Percentiles rank a stretch among this genome's conserved stretches.
Evolutionary conservation across 768 basidiomycete genomes (phyloP).

Genomic region (Naganishia kalamii): DNA sequence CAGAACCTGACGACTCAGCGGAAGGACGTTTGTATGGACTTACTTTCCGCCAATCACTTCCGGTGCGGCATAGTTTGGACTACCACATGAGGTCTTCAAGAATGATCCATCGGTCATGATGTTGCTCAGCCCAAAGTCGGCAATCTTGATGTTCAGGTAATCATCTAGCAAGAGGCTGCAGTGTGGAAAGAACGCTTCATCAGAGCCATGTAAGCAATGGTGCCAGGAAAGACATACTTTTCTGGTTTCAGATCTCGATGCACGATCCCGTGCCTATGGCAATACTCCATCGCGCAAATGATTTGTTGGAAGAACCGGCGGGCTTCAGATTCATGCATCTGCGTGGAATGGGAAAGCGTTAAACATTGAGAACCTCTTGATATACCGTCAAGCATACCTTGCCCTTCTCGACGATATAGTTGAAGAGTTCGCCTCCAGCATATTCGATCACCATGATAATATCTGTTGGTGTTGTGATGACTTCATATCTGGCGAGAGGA

Average conservation of each 20-base stretch:
- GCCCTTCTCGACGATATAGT: conserved; percentile 92
- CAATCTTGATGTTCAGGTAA: conserved; percentile 71
- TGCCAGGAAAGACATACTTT: conserved; percentile 52
- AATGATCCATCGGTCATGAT: conserved; percentile 96
- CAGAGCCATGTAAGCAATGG: background rate
- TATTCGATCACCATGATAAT: conserved; percentile 98
- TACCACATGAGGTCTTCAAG: conserved; percentile 92
- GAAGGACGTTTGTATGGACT: conserved; percentile 22
- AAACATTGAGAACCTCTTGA: too few species aligned
- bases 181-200: background rate
- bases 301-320: conserved; percentile 97
- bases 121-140: conserved; percentile 96
- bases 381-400: conserved; percentile 30
- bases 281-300: conserved; percentile 94
- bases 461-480: conserved; percentile 84
- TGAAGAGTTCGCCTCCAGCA: conserved; percentile 93
- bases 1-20: background rate
- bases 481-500: conserved; percentile 49
- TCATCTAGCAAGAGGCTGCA: conserved; percentile 47
- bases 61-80: conserved; percentile 97
- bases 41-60: conserved; percentile 89
- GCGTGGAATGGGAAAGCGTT: background rate
- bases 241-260: conserved; percentile 98
- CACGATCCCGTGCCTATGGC: conserved; percentile 91
- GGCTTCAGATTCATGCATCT: conserved; percentile 79